phyloP scores from a whole-genome alignment of 352 stramenopile genomes.

The Albugo candida region DNA sequence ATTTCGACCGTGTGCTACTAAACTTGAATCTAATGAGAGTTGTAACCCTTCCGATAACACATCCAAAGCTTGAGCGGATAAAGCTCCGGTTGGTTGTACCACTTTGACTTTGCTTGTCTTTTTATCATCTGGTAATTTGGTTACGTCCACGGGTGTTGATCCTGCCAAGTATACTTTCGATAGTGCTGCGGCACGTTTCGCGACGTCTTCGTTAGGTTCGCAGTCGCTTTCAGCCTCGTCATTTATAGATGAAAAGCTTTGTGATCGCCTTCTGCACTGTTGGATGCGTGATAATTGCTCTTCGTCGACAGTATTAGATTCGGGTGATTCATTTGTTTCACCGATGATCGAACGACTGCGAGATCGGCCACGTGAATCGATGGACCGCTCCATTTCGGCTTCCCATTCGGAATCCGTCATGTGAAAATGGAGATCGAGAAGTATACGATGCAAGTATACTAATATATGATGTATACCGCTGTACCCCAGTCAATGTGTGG shows the following conservation, averaged over 20 bases:
- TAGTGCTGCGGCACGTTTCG: constrained; percentile 43
- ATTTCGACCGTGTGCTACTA: constrained; percentile 12
- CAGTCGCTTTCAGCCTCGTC: constrained; percentile 10
- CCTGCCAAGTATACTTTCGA: constrained; percentile 75
- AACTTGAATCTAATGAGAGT: constrained; percentile 35
- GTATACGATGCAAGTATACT: too few relatives aligned
- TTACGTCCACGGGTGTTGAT: constrained; percentile 61
- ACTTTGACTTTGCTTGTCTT: constrained; percentile 28
- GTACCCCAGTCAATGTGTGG: too few relatives aligned
- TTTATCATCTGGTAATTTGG: constrained; percentile 53
- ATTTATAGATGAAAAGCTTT: not conserved
- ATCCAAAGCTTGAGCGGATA: constrained; percentile 61
- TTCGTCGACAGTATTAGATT: constrained; percentile 12
- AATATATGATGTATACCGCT: too few relatives aligned
- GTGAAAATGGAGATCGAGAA: not conserved
- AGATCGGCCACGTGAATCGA: constrained; percentile 47
- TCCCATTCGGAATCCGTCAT: constrained; percentile 35
- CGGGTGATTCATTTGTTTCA: constrained; percentile 15
- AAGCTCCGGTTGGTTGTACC: constrained; percentile 41
- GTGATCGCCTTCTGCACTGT: not conserved
- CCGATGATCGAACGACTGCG: constrained; percentile 67
- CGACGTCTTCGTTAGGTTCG: constrained; percentile 17
- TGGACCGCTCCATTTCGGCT: constrained; percentile 59
- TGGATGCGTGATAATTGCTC: constrained; percentile 10
- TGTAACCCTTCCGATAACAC: constrained; percentile 57